Conservation (phyloP, 768 basidiomycete species). For the Russula emetica region DNA sequence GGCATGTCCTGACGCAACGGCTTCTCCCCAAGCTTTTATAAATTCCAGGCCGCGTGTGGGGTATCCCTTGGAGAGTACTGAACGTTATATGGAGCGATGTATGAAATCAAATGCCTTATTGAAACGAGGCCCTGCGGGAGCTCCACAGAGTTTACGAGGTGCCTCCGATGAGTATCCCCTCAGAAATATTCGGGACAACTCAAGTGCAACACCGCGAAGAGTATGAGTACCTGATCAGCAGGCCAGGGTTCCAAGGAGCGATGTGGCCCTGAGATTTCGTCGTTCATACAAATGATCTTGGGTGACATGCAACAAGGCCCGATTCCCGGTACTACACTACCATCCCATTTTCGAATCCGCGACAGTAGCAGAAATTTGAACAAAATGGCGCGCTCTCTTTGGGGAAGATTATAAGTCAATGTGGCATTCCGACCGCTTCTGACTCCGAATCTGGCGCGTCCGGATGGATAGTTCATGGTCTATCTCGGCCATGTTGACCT, state of each 20-base stretch:
- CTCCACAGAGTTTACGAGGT: neutral
- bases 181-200: neutral
- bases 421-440: too few species aligned
- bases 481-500: neutral
- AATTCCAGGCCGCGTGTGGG: neutral
- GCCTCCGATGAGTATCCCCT: too few species aligned
- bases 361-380: neutral
- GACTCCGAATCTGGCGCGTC: neutral
- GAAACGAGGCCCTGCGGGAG: neutral
- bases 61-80: neutral
- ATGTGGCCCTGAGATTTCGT: neutral
- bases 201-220: neutral
- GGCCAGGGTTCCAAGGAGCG: neutral
- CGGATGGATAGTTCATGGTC: neutral
- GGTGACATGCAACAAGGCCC: neutral
- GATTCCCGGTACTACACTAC: too few species aligned
- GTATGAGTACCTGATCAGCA: neutral
- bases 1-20: neutral
- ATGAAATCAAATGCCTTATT: neutral
- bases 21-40: constrained; percentile 13
- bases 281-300: neutral
- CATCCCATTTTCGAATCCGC: too few species aligned
- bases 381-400: neutral
- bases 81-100: neutral
- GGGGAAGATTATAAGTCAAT: neutral